phyloP scores from a whole-genome alignment of 176 grass and related monocot genomes.

The Aegilops tauschii region DNA sequence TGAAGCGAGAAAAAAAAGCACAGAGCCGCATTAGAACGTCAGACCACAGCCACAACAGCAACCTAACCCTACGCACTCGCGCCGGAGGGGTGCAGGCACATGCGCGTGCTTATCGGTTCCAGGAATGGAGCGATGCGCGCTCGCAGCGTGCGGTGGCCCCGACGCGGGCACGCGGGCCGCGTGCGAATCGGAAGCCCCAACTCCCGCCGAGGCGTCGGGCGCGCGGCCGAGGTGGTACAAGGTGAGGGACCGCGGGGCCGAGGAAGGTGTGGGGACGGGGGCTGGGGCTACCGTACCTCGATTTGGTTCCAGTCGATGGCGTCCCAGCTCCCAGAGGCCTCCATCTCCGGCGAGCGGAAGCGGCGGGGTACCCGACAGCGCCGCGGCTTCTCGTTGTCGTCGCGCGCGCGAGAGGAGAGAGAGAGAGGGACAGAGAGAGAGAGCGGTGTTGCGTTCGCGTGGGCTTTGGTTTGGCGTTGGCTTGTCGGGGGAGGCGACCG shows the following conservation, averaged over 20 bases:
- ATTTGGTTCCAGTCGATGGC: slow-evolving; percentile 61
- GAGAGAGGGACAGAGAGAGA: not conserved
- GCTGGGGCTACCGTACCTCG: slow-evolving; percentile 16
- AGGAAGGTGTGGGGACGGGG: not conserved
- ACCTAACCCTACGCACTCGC: not conserved
- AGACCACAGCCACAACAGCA: not conserved
- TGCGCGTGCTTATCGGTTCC: not conserved
- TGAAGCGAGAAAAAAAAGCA: not conserved
- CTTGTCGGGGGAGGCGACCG: slow-evolving; percentile 8
- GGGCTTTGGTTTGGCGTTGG: slow-evolving; percentile 5
- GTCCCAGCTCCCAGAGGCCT: slow-evolving; percentile 55
- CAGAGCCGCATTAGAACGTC: not conserved
- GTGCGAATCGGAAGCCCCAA: not conserved
- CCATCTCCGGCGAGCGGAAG: slow-evolving; percentile 47
- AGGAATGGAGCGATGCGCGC: not conserved
- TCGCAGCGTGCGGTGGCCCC: not conserved
- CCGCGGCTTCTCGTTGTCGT: slow-evolving; percentile 28
- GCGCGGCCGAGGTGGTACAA: not conserved
- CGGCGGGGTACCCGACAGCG: not conserved
- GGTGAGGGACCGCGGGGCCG: not conserved
- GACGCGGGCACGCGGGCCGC: not conserved
- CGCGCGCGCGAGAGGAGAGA: not conserved
- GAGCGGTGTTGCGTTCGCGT: not conserved
- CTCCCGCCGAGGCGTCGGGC: not conserved
- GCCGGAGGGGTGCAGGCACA: not conserved